Evolutionary conservation across 345 rosid species (phyloP).

Genomic region (Rhizophora apiculata): DNA sequence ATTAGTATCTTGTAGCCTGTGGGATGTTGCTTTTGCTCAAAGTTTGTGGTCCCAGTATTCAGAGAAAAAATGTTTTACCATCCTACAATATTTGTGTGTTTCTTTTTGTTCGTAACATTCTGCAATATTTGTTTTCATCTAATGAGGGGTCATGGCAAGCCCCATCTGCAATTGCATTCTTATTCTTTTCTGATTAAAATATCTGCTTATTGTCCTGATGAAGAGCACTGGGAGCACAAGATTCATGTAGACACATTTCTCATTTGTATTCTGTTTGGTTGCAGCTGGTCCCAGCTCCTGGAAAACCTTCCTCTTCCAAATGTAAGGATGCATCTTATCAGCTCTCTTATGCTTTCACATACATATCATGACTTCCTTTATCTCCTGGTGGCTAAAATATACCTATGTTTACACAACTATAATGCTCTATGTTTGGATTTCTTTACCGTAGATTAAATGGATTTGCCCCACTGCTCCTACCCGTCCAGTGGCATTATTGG

Average conservation of each 20-base stretch:
- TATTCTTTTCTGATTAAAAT: conserved; percentile 10
- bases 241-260: conserved; percentile 12
- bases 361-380: background rate
- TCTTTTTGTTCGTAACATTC: background rate
- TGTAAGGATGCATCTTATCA: conserved; percentile 43
- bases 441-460: conserved; percentile 30
- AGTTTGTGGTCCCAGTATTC: conserved; percentile 10
- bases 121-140: background rate
- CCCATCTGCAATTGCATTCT: conserved; percentile 15
- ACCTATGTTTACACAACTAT: background rate
- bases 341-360: background rate
- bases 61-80: background rate
- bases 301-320: conserved; percentile 90
- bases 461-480: conserved; percentile 38
- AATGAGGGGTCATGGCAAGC: background rate
- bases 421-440: background rate
- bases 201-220: background rate
- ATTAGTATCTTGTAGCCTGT: conserved; percentile 10
- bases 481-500: conserved; percentile 31
- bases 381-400: background rate
- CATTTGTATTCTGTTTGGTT: conserved; percentile 33
- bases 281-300: conserved; percentile 90
- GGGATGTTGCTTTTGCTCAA: conserved; percentile 14
- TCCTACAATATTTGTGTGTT: background rate
- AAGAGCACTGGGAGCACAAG: background rate